phyloP scores from a whole-genome alignment of 2,329 filamentous ascomycete species.

The Cercospora brassicicola region DNA sequence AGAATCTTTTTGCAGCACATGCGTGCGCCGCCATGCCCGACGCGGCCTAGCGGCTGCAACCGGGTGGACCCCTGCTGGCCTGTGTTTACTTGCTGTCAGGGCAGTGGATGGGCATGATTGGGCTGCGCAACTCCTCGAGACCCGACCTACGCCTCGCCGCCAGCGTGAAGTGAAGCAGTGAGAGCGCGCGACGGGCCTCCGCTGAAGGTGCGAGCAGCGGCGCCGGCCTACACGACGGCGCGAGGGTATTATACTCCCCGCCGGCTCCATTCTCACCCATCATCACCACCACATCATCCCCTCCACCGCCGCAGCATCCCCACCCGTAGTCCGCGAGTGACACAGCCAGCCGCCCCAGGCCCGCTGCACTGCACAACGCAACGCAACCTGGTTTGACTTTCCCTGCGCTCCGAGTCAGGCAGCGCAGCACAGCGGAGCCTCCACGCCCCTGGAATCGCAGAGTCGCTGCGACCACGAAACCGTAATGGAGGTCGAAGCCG shows the following conservation, averaged over 20 bases:
- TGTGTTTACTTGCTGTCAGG: neutral
- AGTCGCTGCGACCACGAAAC: slow-evolving; percentile 2
- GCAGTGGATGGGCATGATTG: neutral
- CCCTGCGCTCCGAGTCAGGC: neutral
- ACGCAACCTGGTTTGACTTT: neutral
- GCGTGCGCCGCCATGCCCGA: neutral
- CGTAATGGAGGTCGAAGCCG: slow-evolving; percentile 28
- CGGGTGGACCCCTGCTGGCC: neutral
- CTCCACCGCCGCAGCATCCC: slow-evolving; percentile 21
- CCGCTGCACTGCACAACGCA: neutral
- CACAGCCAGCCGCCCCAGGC: slow-evolving; percentile 4
- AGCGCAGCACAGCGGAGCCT: neutral
- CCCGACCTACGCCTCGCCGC: neutral
- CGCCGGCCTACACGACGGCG: neutral
- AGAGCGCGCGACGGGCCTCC: neutral
- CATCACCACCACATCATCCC: neutral
- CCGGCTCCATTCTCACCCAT: neutral
- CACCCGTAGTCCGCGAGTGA: slow-evolving; percentile 20
- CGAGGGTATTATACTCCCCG: neutral
- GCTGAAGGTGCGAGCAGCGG: neutral
- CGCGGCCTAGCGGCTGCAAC: neutral
- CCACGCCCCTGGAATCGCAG: slow-evolving; percentile 1
- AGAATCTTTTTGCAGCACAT: slow-evolving; percentile 6
- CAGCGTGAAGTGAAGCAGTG: neutral
- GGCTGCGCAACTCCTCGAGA: neutral